These are phyloP conservation scores for Lipomyces starkeyi DNA, from an alignment of 805 yeast species.

Conservation along the genomic window DNA sequence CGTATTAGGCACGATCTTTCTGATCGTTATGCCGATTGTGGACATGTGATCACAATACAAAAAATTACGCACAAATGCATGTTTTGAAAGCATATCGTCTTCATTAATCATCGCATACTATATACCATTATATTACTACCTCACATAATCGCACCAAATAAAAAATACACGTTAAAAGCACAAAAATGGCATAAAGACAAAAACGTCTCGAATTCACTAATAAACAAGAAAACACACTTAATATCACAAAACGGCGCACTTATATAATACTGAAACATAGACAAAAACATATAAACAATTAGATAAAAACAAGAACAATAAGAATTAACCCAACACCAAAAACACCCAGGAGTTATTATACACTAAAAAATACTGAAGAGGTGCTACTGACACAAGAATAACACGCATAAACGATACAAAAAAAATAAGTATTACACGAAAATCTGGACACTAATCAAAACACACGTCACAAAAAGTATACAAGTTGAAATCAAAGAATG, in stretches of 20 bases:
- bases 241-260: background rate
- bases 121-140: background rate
- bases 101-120: background rate
- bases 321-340: conserved; percentile 27
- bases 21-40: no score
- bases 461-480: conserved; percentile 6
- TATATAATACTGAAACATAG: background rate
- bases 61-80: no score
- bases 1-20: no score
- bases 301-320: conserved; percentile 7
- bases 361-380: conserved; percentile 6
- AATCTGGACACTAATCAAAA: background rate
- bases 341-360: conserved; percentile 25
- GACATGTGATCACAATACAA: no score
- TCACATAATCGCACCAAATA: background rate
- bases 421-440: background rate
- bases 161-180: conserved; percentile 7
- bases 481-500: conserved; percentile 6
- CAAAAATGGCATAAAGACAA: background rate
- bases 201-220: background rate
- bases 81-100: no score
- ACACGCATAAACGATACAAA: background rate
- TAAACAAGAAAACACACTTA: conserved; percentile 6
- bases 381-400: background rate
- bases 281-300: conserved; percentile 1